Evolutionary conservation across 2,329 filamentous ascomycete genomes (phyloP).

Genomic region (Ceratocystis cacaofunesta): DNA sequence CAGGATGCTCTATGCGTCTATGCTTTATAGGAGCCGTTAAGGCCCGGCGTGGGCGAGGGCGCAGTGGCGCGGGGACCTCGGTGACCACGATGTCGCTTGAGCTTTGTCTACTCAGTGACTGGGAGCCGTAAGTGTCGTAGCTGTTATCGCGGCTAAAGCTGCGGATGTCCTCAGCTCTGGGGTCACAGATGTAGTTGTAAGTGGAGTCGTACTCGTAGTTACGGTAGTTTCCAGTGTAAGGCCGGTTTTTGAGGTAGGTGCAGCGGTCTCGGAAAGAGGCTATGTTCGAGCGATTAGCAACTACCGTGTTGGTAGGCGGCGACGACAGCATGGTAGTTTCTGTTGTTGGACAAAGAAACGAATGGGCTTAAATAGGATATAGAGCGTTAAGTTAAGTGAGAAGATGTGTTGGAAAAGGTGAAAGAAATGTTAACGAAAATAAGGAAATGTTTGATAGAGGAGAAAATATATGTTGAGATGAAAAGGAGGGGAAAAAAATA

Average conservation of each 20-base stretch:
- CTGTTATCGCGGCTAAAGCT: too few relatives aligned
- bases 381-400: neutral
- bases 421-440: neutral
- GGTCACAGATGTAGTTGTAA: neutral
- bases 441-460: neutral
- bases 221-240: neutral
- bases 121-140: neutral
- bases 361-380: neutral
- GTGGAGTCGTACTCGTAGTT: neutral
- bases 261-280: neutral
- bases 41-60: constrained; percentile 25
- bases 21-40: neutral
- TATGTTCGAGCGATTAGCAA: neutral
- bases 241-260: neutral
- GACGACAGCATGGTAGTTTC: neutral
- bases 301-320: neutral
- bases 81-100: constrained; percentile 7
- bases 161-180: neutral
- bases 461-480: neutral
- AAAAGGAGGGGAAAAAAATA: too few relatives aligned
- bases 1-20: neutral
- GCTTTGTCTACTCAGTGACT: neutral
- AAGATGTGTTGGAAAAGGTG: neutral
- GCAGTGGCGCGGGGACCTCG: neutral
- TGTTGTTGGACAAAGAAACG: neutral